A percentile compares a stretch with the other conserved stretches of the same genome.
Evolutionary conservation across 306 rosid species (phyloP).

Genomic region (Vigna radiata): DNA sequence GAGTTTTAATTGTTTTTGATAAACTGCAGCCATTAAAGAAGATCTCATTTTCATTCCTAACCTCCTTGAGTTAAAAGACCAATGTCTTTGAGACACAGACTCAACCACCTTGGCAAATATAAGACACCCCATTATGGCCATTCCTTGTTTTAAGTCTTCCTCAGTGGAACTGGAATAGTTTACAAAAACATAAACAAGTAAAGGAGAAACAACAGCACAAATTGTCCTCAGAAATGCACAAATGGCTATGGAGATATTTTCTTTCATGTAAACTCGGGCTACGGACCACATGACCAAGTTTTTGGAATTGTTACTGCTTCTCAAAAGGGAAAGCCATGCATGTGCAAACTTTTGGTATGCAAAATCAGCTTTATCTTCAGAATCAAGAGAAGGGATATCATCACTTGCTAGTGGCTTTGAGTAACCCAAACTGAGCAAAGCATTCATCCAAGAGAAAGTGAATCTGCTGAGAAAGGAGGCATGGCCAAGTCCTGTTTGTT

Average conservation of each 20-base stretch:
- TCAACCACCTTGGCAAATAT: constrained; percentile 56
- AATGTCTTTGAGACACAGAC: constrained; percentile 65
- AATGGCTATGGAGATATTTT: constrained; percentile 55
- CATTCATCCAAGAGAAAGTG: constrained; percentile 67
- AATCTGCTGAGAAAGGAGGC: constrained; percentile 53
- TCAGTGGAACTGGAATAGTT: constrained; percentile 43
- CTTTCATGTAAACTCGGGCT: constrained; percentile 52
- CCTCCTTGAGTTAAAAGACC: constrained; percentile 65
- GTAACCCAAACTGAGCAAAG: constrained; percentile 31
- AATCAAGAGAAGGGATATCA: constrained; percentile 61
- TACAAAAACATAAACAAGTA: constrained; percentile 65
- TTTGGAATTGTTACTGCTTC: constrained; percentile 37
- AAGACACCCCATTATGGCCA: constrained; percentile 54
- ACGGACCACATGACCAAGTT: constrained; percentile 56
- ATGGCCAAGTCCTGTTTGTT: constrained; percentile 26
- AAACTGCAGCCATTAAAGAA: constrained; percentile 69
- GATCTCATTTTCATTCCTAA: constrained; percentile 73
- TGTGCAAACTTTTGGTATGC: constrained; percentile 57
- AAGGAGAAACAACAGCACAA: constrained; percentile 60
- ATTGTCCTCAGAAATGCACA: constrained; percentile 52
- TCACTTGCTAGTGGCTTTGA: constrained; percentile 56
- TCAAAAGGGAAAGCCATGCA: constrained; percentile 53
- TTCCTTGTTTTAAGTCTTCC: constrained; percentile 20
- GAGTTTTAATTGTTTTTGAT: constrained; percentile 66
- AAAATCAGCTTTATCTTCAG: constrained; percentile 62